These are phyloP conservation scores for Exserohilum rostratum DNA, from an alignment of 2,329 filamentous ascomycete genomes.

Conservation along the genomic window DNA sequence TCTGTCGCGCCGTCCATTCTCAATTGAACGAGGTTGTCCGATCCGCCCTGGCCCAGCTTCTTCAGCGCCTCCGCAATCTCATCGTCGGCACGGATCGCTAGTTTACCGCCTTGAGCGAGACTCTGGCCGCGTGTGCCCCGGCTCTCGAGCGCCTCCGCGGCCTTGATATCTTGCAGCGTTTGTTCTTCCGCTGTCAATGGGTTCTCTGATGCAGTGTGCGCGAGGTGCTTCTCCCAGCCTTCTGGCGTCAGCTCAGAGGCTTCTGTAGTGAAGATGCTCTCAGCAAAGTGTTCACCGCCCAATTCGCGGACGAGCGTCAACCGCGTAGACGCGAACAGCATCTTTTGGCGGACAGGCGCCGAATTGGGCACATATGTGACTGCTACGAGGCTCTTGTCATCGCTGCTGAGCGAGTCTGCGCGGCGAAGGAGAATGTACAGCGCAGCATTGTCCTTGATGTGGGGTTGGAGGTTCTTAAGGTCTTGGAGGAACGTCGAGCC, in stretches of 20 bases:
- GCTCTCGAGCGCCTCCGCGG: conserved; percentile 76
- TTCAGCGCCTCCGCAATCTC: conserved; percentile 69
- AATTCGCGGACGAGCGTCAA: conserved; percentile 77
- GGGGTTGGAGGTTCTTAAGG: conserved; percentile 65
- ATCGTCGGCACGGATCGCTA: conserved; percentile 63
- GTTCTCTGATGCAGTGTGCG: conserved; percentile 65
- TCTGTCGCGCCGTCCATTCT: conserved; percentile 76
- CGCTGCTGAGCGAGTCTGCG: conserved; percentile 56
- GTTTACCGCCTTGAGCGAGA: conserved; percentile 38
- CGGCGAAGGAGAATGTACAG: conserved; percentile 78
- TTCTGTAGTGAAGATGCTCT: conserved; percentile 75
- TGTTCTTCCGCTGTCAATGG: conserved; percentile 81
- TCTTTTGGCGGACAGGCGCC: conserved; percentile 82
- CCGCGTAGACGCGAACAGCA: conserved; percentile 80
- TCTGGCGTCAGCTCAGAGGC: conserved; percentile 70
- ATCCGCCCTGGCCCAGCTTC: conserved; percentile 58
- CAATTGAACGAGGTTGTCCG: conserved; percentile 66
- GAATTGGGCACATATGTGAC: conserved; percentile 80
- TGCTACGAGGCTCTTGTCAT: conserved; percentile 60
- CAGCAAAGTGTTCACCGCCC: conserved; percentile 77
- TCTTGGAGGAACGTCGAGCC: conserved; percentile 67
- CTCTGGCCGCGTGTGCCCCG: conserved; percentile 65
- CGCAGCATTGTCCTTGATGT: conserved; percentile 70
- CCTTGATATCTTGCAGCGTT: conserved; percentile 72
- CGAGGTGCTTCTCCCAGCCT: conserved; percentile 76